Evolutionary conservation across 306 rosid species (phyloP).

Genomic region (cucumber (Cucumis sativus)): DNA sequence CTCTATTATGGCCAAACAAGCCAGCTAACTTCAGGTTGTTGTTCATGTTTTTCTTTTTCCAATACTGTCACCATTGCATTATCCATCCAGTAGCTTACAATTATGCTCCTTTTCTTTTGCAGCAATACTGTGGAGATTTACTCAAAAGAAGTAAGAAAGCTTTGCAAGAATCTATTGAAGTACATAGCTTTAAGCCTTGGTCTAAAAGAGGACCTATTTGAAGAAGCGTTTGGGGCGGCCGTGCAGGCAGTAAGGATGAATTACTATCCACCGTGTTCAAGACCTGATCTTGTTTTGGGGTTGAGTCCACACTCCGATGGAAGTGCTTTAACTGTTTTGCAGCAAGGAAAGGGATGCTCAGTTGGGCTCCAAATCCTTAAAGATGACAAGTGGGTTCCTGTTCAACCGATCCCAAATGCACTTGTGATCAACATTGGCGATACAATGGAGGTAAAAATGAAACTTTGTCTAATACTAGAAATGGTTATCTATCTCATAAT

Average conservation of each 20-base stretch:
- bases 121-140: slow-evolving; percentile 74
- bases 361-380: slow-evolving; percentile 84
- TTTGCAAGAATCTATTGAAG: slow-evolving; percentile 49
- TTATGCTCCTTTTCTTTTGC: slow-evolving; percentile 4
- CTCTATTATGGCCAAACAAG: slow-evolving; percentile 69
- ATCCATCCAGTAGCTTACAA: background rate
- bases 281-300: slow-evolving; percentile 97
- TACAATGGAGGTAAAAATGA: slow-evolving; percentile 55
- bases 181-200: slow-evolving; percentile 61
- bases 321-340: slow-evolving; percentile 89
- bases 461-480: background rate
- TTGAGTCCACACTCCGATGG: slow-evolving; percentile 98
- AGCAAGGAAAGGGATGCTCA: slow-evolving; percentile 67
- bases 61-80: background rate
- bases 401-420: slow-evolving; percentile 72
- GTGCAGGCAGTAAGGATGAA: slow-evolving; percentile 97
- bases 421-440: slow-evolving; percentile 92
- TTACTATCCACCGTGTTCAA: slow-evolving; percentile 85
- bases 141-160: slow-evolving; percentile 51
- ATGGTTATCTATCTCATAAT: background rate
- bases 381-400: slow-evolving; percentile 56
- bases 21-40: slow-evolving; percentile 61
- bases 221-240: slow-evolving; percentile 63
- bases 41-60: background rate
- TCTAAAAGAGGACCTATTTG: slow-evolving; percentile 38